Conservation (phyloP, 352 stramenopile species). For the Globisporangium splendens region DNA sequence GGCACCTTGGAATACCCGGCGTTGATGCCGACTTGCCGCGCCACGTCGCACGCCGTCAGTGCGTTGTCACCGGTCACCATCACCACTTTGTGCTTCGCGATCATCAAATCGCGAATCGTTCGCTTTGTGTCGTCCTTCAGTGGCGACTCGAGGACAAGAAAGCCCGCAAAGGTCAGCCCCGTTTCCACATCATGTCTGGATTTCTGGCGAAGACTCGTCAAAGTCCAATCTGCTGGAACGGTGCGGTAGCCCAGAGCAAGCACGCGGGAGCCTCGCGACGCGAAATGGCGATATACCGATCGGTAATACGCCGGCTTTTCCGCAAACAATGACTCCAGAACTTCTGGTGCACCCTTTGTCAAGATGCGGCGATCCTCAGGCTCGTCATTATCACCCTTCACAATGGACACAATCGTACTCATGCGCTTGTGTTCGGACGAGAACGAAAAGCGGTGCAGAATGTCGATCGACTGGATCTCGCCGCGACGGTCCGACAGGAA, state of each 20-base stretch:
- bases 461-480: slow-evolving; percentile 31
- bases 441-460: slow-evolving; percentile 89
- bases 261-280: slow-evolving; percentile 55
- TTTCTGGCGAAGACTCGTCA: slow-evolving; percentile 19
- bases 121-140: slow-evolving; percentile 89
- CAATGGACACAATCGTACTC: slow-evolving; percentile 74
- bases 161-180: slow-evolving; percentile 87
- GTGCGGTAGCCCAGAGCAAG: slow-evolving; percentile 85
- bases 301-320: slow-evolving; percentile 69
- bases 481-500: slow-evolving; percentile 25
- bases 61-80: slow-evolving; percentile 96
- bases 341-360: slow-evolving; percentile 94
- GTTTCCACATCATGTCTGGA: slow-evolving; percentile 68
- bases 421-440: slow-evolving; percentile 90
- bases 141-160: slow-evolving; percentile 92
- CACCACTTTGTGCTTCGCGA: slow-evolving; percentile 72
- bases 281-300: slow-evolving; percentile 39
- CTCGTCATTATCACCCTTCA: slow-evolving; percentile 31
- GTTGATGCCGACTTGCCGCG: slow-evolving; percentile 79
- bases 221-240: slow-evolving; percentile 25
- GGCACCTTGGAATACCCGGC: slow-evolving; percentile 14
- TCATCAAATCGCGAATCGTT: slow-evolving; percentile 80
- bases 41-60: slow-evolving; percentile 93
- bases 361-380: slow-evolving; percentile 42
- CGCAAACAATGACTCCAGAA: slow-evolving; percentile 70